These are phyloP conservation scores for Torrubiellomyces zombiae DNA, from an alignment of 2,329 filamentous ascomycete genomes.

Conservation along the genomic window DNA sequence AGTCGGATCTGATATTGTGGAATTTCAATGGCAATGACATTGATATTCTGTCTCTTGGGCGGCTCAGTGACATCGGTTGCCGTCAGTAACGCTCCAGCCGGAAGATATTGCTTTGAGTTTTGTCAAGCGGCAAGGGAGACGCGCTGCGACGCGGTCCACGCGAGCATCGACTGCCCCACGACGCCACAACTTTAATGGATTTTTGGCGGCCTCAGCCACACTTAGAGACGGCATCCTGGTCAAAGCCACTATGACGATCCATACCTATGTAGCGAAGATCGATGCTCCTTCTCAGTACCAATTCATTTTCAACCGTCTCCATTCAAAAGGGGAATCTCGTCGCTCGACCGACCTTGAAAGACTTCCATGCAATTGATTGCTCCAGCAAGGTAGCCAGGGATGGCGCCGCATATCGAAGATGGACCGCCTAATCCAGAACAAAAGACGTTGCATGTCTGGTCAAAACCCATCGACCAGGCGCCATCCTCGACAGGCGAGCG, in stretches of 20 bases:
- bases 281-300: too few species aligned
- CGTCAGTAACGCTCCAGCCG: neutral
- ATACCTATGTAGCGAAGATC: too few species aligned
- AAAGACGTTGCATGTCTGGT: slow-evolving; percentile 21
- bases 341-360: too few species aligned
- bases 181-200: slow-evolving; percentile 16
- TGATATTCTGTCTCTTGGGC: too few species aligned
- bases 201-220: slow-evolving; percentile 7
- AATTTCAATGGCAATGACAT: too few species aligned
- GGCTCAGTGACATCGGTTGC: too few species aligned
- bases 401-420: slow-evolving; percentile 15
- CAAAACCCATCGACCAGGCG: slow-evolving; percentile 13
- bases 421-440: slow-evolving; percentile 9
- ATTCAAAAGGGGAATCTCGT: too few species aligned
- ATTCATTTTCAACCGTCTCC: too few species aligned
- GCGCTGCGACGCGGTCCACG: slow-evolving; percentile 15
- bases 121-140: slow-evolving; percentile 16
- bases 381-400: slow-evolving; percentile 15
- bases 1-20: too few species aligned
- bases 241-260: neutral
- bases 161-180: slow-evolving; percentile 12
- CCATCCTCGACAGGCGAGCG: too few species aligned
- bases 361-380: slow-evolving; percentile 4
- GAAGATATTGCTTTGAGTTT: neutral
- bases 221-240: slow-evolving; percentile 1